phyloP scores from a whole-genome alignment of 2,329 filamentous ascomycete species.

The Lecanicillium sp. region DNA sequence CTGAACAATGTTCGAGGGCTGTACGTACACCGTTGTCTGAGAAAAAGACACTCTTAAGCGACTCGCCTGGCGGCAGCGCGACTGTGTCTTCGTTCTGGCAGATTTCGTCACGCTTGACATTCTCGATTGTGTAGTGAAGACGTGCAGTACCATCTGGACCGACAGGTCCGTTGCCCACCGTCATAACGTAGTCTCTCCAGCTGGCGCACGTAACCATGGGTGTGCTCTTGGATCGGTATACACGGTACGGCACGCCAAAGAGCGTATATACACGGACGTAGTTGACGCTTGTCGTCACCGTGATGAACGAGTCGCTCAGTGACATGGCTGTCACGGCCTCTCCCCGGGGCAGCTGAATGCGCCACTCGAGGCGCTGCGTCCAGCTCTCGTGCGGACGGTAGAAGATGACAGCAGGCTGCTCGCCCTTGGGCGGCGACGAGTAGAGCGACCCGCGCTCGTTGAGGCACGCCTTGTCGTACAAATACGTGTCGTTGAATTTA shows the following conservation, averaged over 20 bases:
- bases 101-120: slow-evolving; percentile 88
- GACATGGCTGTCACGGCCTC: slow-evolving; percentile 85
- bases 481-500: slow-evolving; percentile 93
- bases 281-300: slow-evolving; percentile 77
- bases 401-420: slow-evolving; percentile 73
- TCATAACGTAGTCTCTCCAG: slow-evolving; percentile 94
- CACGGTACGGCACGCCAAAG: slow-evolving; percentile 80
- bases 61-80: slow-evolving; percentile 68
- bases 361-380: slow-evolving; percentile 87
- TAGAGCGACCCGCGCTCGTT: slow-evolving; percentile 81
- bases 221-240: slow-evolving; percentile 86
- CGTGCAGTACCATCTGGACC: slow-evolving; percentile 70
- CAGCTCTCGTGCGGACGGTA: slow-evolving; percentile 96
- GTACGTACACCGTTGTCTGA: slow-evolving; percentile 74
- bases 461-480: slow-evolving; percentile 94
- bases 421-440: slow-evolving; percentile 67
- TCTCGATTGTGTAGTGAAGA: slow-evolving; percentile 86
- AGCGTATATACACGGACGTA: slow-evolving; percentile 92
- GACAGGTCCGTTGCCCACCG: slow-evolving; percentile 85
- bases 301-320: slow-evolving; percentile 83
- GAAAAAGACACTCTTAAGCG: slow-evolving; percentile 81
- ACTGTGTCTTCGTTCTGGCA: slow-evolving; percentile 92
- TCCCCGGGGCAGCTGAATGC: slow-evolving; percentile 77
- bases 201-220: slow-evolving; percentile 90
- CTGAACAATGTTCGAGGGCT: neutral